Conservation (phyloP, 352 stramenopile species). For the Phytophthora europaea region DNA sequence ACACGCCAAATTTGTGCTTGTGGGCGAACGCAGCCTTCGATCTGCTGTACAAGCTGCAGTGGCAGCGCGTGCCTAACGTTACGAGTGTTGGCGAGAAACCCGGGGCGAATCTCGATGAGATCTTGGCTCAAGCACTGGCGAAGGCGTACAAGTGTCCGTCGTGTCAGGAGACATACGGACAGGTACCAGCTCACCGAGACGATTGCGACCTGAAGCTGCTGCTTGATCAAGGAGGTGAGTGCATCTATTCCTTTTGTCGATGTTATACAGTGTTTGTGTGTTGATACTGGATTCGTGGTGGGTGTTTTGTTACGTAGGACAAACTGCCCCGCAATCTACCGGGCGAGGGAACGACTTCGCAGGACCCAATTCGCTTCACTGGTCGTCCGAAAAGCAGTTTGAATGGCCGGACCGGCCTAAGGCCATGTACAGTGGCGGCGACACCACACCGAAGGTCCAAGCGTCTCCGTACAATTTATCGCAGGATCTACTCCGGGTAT, state of each 20-base stretch:
- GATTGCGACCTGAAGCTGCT: slow-evolving; percentile 75
- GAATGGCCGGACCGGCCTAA: slow-evolving; percentile 25
- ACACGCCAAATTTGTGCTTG: slow-evolving; percentile 61
- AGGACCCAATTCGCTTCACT: slow-evolving; percentile 13
- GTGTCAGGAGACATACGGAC: slow-evolving; percentile 59
- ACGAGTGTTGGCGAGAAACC: slow-evolving; percentile 11
- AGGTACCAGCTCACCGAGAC: slow-evolving; percentile 47
- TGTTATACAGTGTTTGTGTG: not conserved
- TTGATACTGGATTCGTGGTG: no score
- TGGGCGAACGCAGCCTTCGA: slow-evolving; percentile 85
- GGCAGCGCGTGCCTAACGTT: slow-evolving; percentile 49
- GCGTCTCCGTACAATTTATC: slow-evolving; percentile 33
- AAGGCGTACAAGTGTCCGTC: slow-evolving; percentile 59
- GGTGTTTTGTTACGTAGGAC: slow-evolving; percentile 9
- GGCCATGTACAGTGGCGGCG: slow-evolving; percentile 26
- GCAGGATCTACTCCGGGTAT: slow-evolving; percentile 33
- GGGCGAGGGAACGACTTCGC: slow-evolving; percentile 1
- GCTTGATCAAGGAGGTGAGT: slow-evolving; percentile 61
- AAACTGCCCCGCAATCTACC: slow-evolving; percentile 6
- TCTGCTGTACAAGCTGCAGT: slow-evolving; percentile 76
- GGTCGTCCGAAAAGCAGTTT: slow-evolving; percentile 30
- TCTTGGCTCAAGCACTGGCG: slow-evolving; percentile 40
- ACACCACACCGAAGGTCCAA: slow-evolving; percentile 22
- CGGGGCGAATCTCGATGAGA: slow-evolving; percentile 43
- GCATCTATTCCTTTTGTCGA: no score